These are phyloP conservation scores for Mikania micrantha DNA, from an alignment of 129 eudicot genomes.

Conservation along the genomic window DNA sequence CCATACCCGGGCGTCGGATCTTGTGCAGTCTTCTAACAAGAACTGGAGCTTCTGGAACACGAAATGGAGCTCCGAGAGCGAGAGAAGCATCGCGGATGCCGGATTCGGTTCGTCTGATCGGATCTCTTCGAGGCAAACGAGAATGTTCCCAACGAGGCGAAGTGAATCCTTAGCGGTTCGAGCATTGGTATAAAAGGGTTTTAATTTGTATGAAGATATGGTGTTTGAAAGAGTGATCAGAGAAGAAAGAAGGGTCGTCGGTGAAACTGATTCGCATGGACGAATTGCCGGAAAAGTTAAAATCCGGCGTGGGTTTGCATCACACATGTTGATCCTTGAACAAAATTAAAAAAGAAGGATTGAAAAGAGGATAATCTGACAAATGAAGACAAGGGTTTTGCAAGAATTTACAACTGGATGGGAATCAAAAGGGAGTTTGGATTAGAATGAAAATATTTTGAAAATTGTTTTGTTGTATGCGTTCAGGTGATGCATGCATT, in stretches of 20 bases:
- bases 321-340: constrained; percentile 40
- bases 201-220: constrained; percentile 40
- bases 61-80: constrained; percentile 78
- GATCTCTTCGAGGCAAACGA: constrained; percentile 39
- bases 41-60: constrained; percentile 59
- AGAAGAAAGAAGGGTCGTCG: constrained; percentile 53
- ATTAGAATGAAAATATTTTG: constrained; percentile 8
- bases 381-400: not conserved
- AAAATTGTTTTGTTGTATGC: not conserved
- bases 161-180: constrained; percentile 32
- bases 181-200: constrained; percentile 36
- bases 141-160: constrained; percentile 39
- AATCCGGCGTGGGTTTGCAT: constrained; percentile 64
- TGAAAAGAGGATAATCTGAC: not conserved
- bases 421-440: constrained; percentile 15
- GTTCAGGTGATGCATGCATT: not conserved
- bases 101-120: constrained; percentile 10
- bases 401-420: constrained; percentile 9
- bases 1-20: constrained; percentile 53
- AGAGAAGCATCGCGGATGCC: constrained; percentile 8
- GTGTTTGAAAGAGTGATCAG: constrained; percentile 38
- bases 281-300: constrained; percentile 74
- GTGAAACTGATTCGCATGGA: constrained; percentile 54
- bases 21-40: constrained; percentile 50
- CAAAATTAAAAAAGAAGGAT: not conserved